Evolutionary conservation across 352 stramenopile genomes (phyloP).

Genomic region (Phytophthora ramorum): DNA sequence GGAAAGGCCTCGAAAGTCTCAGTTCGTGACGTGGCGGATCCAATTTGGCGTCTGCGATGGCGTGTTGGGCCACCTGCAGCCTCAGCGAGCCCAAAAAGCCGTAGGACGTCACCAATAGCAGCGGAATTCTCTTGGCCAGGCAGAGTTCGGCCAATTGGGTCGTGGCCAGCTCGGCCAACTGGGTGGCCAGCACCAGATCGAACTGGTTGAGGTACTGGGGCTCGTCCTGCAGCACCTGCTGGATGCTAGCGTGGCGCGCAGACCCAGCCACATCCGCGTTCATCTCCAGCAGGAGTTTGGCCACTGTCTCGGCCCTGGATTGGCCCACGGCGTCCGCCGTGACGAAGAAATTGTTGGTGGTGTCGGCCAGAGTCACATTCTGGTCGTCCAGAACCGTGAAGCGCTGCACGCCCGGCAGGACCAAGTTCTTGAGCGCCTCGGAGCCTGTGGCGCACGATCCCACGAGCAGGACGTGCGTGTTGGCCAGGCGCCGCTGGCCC

Average conservation of each 20-base stretch:
- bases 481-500: slow-evolving; percentile 92
- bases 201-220: slow-evolving; percentile 69
- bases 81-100: slow-evolving; percentile 93
- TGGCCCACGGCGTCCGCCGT: slow-evolving; percentile 51
- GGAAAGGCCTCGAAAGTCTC: slow-evolving; percentile 80
- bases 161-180: slow-evolving; percentile 74
- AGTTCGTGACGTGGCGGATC: slow-evolving; percentile 91
- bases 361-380: slow-evolving; percentile 71
- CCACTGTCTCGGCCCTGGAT: slow-evolving; percentile 82
- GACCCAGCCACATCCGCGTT: slow-evolving; percentile 94
- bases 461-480: slow-evolving; percentile 92
- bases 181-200: slow-evolving; percentile 89
- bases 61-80: slow-evolving; percentile 87
- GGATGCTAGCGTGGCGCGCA: slow-evolving; percentile 50
- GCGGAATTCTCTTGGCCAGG: slow-evolving; percentile 65
- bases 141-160: slow-evolving; percentile 76
- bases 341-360: slow-evolving; percentile 96
- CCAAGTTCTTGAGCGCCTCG: slow-evolving; percentile 99
- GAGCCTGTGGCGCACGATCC: slow-evolving; percentile 92
- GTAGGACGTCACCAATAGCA: slow-evolving; percentile 90
- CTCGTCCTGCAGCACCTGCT: slow-evolving; percentile 64
- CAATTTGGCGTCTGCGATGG: slow-evolving; percentile 91
- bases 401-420: slow-evolving; percentile 87
- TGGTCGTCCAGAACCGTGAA: slow-evolving; percentile 96
- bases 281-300: slow-evolving; percentile 93